Conservation (phyloP, 75 land plant genomes). For the Pinus taeda region DNA sequence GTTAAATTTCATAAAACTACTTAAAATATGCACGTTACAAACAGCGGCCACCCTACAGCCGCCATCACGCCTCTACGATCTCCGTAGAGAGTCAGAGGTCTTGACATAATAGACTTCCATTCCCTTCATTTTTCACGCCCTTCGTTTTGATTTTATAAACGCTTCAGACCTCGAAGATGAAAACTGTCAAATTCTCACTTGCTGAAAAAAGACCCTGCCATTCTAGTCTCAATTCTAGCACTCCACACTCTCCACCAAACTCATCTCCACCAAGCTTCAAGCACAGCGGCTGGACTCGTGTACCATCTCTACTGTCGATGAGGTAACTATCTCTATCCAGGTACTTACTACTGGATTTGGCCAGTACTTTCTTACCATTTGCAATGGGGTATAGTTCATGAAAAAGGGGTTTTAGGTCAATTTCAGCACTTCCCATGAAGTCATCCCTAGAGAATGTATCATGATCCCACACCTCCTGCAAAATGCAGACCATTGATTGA, state of each 20-base stretch:
- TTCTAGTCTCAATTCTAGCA: no score
- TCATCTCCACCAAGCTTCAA: background rate
- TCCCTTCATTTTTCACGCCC: no score
- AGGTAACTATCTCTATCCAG: background rate
- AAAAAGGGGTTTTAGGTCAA: background rate
- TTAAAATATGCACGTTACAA: no score
- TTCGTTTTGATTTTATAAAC: no score
- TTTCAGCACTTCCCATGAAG: background rate
- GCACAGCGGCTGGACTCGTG: background rate
- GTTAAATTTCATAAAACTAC: no score
- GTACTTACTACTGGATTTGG: background rate
- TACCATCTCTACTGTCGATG: background rate
- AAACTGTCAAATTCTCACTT: no score
- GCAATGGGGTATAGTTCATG: background rate
- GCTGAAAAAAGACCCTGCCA: no score
- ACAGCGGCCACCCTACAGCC: no score
- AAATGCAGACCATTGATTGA: background rate
- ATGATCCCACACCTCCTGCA: background rate
- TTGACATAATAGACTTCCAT: no score
- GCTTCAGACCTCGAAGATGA: no score
- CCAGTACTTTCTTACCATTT: background rate
- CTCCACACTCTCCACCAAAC: background rate
- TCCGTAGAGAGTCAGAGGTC: no score
- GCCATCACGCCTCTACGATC: no score
- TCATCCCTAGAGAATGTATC: background rate